Evolutionary conservation across 1,284 basidiomycete genomes (phyloP), one percentile per base, ranked within the genome.

Genomic region (Sporisorium sorghi): DNA sequence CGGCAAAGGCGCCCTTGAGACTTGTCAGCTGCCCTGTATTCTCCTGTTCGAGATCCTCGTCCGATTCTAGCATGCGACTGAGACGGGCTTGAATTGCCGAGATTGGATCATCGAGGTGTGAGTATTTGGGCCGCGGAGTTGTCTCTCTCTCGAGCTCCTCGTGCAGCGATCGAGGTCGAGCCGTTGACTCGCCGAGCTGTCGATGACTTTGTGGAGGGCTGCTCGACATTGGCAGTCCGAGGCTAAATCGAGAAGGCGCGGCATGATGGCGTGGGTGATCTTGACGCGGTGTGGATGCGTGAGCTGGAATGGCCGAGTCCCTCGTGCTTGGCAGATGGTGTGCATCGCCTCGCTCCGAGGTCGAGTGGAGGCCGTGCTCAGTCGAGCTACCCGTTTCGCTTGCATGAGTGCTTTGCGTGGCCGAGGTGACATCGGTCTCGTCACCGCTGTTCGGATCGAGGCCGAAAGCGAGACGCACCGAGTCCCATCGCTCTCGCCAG

Each of bases 401-500:
- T 11, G 39, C 11, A 7, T 47, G n/a, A 9, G 68, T 61, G 44
- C 33, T 63, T 21, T 57, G 58, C 8, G 66, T 66, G 3, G 42
- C 56, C 0, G 57, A 33, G 49, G 55, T 62, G 3, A 52, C 47
- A n/a, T 72, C 67, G 12, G 49, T 59, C 33, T 61, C 65, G 11
- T 62, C 73, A 44, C 52, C 54, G 52, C 61, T 66, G 56, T 63
- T 50, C 12, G 82, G 77, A 43, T 82, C 80, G 17, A 81, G 66
- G n/a, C 82, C 82, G 17, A 82, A 56, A 0, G 76, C 70, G 14
- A 82, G 51, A 11, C 81, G 63, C 15, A 84, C 79, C 15, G 73
- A 63, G 33, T 83, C 81, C 82, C 82, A 84, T 9, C 81, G 64
- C 46, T 80, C 73, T n/a, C 58, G 42, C 82, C 82, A 84, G 28